Evolutionary conservation across 345 rosid species (phyloP).

Genomic region (Pistacia vera): DNA sequence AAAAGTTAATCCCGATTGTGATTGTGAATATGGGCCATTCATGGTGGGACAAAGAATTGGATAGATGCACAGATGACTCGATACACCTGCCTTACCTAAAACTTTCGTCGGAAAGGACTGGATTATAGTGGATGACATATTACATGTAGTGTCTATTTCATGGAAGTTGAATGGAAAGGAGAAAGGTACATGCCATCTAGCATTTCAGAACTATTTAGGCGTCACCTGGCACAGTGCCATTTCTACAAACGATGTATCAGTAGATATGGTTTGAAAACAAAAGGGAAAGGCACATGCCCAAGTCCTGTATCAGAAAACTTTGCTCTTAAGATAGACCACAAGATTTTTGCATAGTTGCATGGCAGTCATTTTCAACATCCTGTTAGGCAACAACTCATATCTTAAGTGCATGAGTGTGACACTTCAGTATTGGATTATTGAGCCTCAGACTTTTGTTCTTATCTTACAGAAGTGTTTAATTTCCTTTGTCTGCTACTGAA

Average conservation of each 20-base stretch:
- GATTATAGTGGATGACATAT: constrained; percentile 18
- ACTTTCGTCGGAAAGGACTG: neutral
- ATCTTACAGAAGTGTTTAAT: constrained; percentile 3
- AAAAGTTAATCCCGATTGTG: neutral
- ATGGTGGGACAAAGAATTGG: neutral
- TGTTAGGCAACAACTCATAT: constrained; percentile 21
- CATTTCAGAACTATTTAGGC: neutral
- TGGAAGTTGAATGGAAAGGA: constrained; percentile 3
- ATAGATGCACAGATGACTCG: too few species aligned
- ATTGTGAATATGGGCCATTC: neutral
- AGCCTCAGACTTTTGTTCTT: constrained; percentile 22
- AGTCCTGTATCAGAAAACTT: too few species aligned
- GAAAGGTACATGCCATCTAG: neutral
- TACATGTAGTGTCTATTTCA: constrained; percentile 24
- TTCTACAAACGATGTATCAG: neutral
- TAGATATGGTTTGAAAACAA: neutral
- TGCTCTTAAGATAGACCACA: neutral
- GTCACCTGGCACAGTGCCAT: neutral
- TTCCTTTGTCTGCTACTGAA: constrained; percentile 14
- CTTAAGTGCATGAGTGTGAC: constrained; percentile 25
- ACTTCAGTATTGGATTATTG: constrained; percentile 21
- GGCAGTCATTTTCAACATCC: constrained; percentile 27
- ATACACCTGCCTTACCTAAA: too few species aligned
- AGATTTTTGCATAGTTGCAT: neutral
- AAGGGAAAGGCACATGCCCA: constrained; percentile 3